A percentile compares a stretch with the other conserved stretches of the same genome.
phyloP scores from a whole-genome alignment of 805 yeast species.

The Spathaspora boniae region DNA sequence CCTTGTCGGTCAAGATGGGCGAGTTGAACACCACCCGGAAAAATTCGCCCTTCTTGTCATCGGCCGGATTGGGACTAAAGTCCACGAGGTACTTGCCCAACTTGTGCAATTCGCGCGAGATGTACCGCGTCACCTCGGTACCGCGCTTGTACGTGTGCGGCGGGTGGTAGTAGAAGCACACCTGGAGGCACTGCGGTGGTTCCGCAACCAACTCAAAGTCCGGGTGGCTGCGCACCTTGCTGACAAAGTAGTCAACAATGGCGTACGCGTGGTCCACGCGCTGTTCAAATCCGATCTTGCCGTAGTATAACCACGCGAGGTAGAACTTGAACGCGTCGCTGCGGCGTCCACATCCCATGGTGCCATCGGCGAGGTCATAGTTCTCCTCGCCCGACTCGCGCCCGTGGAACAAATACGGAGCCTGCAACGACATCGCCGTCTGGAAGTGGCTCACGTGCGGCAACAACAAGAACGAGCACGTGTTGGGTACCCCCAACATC shows the following conservation, averaged over 20 bases:
- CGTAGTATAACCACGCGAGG: conserved; percentile 79
- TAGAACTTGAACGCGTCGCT: conserved; percentile 78
- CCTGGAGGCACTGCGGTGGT: conserved; percentile 72
- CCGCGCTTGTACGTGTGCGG: conserved; percentile 28
- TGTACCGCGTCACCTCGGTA: conserved; percentile 56
- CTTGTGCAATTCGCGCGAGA: conserved; percentile 57
- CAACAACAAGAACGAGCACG: conserved; percentile 68
- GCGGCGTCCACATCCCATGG: conserved; percentile 90
- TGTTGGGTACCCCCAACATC: conserved; percentile 82
- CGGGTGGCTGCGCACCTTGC: conserved; percentile 29
- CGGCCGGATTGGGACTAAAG: conserved; percentile 64
- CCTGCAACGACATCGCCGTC: conserved; percentile 69
- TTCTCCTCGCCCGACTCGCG: conserved; percentile 51
- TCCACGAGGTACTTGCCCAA: conserved; percentile 71
- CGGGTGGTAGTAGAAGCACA: conserved; percentile 73
- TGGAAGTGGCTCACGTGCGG: conserved; percentile 68
- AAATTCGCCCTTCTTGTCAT: conserved; percentile 64
- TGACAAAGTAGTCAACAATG: conserved; percentile 60
- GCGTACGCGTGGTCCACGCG: conserved; percentile 73
- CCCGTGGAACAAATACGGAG: conserved; percentile 78
- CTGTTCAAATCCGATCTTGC: conserved; percentile 57
- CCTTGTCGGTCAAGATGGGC: conserved; percentile 44
- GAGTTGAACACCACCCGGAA: conserved; percentile 82
- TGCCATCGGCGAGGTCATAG: conserved; percentile 81
- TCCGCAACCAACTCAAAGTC: conserved; percentile 50